Conservation (phyloP, 2,329 filamentous ascomycete species). For the Cytospora piceicola region DNA sequence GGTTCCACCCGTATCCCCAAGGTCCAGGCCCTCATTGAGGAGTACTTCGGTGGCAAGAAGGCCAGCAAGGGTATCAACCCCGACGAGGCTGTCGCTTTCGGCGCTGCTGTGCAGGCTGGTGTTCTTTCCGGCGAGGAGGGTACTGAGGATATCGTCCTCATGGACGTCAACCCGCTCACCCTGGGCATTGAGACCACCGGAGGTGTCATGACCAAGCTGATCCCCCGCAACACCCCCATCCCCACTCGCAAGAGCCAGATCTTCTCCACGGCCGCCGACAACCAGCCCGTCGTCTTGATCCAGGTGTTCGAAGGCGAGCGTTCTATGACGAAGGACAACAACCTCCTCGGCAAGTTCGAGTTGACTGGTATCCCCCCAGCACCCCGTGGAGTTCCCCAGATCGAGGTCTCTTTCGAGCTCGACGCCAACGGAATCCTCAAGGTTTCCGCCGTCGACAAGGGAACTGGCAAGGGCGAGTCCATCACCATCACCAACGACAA, state of each 20-base stretch:
- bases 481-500: conserved; percentile 99
- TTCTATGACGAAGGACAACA: conserved; percentile 95
- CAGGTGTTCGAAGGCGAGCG: conserved; percentile 96
- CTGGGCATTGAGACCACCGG: conserved; percentile 97
- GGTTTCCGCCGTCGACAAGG: conserved; percentile 96
- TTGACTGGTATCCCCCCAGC: conserved; percentile 94
- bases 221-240: conserved; percentile 91
- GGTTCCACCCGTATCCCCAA: conserved; percentile 99
- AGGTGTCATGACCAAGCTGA: conserved; percentile 97
- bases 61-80: conserved; percentile 99
- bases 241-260: conserved; percentile 97
- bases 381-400: conserved; percentile 94
- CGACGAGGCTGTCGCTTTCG: conserved; percentile 97
- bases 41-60: conserved; percentile 95
- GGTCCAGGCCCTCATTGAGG: conserved; percentile 91
- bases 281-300: conserved; percentile 93
- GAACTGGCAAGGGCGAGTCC: conserved; percentile 93
- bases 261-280: conserved; percentile 95
- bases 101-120: conserved; percentile 96
- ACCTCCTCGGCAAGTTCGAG: conserved; percentile 97
- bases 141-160: conserved; percentile 81
- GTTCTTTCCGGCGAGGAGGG: conserved; percentile 87
- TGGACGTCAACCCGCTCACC: conserved; percentile 96
- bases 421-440: conserved; percentile 98
- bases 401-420: conserved; percentile 96